Evolutionary conservation across 1,284 basidiomycete species (phyloP).

Genomic region (Ceratorhiza oryzae-sativae): DNA sequence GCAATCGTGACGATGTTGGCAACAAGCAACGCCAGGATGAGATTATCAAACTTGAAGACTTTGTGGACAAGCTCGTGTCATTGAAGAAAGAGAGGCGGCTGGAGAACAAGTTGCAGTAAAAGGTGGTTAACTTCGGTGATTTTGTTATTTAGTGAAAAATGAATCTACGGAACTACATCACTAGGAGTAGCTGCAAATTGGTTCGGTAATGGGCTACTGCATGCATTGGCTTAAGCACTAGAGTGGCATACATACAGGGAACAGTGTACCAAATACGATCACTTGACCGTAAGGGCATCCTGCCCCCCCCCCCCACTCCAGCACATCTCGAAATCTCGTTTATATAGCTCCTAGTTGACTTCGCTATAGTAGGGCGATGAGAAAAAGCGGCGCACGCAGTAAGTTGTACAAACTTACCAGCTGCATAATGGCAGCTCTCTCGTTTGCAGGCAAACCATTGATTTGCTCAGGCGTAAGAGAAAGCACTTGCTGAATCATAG

Average conservation of each 20-base stretch:
- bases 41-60: conserved; percentile 70
- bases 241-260: not conserved
- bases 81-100: conserved; percentile 71
- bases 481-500: conserved; percentile 87
- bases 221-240: not conserved
- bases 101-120: conserved; percentile 57
- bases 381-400: not conserved
- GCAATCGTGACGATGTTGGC: conserved; percentile 93
- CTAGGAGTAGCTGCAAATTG: not conserved
- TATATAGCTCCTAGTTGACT: conserved; percentile 16
- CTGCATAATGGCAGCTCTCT: conserved; percentile 85
- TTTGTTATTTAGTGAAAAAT: not conserved
- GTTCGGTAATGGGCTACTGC: not conserved
- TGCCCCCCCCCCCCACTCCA: not conserved
- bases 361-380: not conserved
- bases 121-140: not conserved
- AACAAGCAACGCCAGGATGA: conserved; percentile 72
- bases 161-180: not conserved
- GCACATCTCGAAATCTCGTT: not conserved
- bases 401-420: conserved; percentile 60
- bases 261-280: not conserved
- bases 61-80: conserved; percentile 66
- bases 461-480: conserved; percentile 88
- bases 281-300: not conserved
- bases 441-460: conserved; percentile 79